Percentiles rank a stretch among this genome's conserved stretches.
phyloP scores from a whole-genome alignment of 73 alveolate genomes.

The Tetrahymena borealis region DNA sequence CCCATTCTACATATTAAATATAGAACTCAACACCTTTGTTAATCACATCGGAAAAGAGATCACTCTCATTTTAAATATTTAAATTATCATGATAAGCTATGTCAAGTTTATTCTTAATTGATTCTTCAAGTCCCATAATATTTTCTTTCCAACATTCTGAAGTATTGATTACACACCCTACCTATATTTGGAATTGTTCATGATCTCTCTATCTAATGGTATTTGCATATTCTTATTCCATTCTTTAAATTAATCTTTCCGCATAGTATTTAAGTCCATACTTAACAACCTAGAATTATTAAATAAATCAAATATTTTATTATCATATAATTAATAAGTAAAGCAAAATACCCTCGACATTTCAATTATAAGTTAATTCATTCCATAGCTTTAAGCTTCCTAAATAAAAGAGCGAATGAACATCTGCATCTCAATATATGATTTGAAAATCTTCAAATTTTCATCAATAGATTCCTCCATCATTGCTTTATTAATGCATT shows the following conservation, averaged over 20 bases:
- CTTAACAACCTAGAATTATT: neutral
- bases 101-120: conserved; percentile 7
- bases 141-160: conserved; percentile 27
- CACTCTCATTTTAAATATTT: conserved; percentile 22
- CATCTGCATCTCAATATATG: conserved; percentile 4
- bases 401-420: neutral
- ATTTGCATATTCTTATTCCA: neutral
- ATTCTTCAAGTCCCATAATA: conserved; percentile 16
- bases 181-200: neutral
- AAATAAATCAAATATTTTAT: neutral
- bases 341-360: conserved; percentile 7
- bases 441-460: conserved; percentile 13
- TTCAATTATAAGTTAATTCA: conserved; percentile 27
- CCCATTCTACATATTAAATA: neutral
- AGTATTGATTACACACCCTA: conserved; percentile 21
- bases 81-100: conserved; percentile 21
- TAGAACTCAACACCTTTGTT: conserved; percentile 7
- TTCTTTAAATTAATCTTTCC: neutral
- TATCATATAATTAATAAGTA: neutral
- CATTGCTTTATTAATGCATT: neutral
- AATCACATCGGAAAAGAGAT: conserved; percentile 7
- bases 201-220: neutral
- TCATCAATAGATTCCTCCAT: neutral
- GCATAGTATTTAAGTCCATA: neutral
- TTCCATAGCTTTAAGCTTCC: conserved; percentile 14